Evolutionary conservation across 1,284 basidiomycete species (phyloP), one percentile per base, ranked within the genome.

Genomic region (Microbotryum saponariae): DNA sequence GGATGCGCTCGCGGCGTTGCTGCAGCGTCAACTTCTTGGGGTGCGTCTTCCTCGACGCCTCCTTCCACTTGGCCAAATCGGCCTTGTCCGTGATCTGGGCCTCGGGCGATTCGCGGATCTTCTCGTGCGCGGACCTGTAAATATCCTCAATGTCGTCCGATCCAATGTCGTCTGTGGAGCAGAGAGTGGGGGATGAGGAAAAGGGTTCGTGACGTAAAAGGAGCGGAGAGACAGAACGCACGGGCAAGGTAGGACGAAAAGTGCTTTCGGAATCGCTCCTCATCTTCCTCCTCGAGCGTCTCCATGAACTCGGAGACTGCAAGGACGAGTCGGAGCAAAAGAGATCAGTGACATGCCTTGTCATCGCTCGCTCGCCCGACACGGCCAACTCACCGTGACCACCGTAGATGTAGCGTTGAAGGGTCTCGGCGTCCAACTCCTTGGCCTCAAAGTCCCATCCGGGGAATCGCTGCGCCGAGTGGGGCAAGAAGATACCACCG

Each of bases 221-320:
- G 9, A 9, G 31, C 7, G 31, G 9, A 31, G 29, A 29, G 9
- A 10, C 31, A 31, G 31, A 31, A 42, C 37, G 12, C 37, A 42
- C 37, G 16, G 54, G 89, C 91, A 69, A 99, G 90, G 79, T 97
- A 97, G 46, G 85, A 55, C 48, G 42, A 59, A 46, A 63, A 55
- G 77, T 97, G 93, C 82, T 94, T 97, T 85, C 97, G 97, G 85
- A 97, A 98, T 84, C 93, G 83, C 80, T 97, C 94, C 75, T 97
- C 96, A 77, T 99, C 96, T 81, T 99, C 96, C 83, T 99, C 96
- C 81, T 99, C 96, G 64, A 98, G 82, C 56, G 86, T 88, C 81
- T 98, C 91, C 96, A 98, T 98, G 83, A 97, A 99, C 79, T 98
- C 96, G 66, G 96, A 91, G 65, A 99, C 87, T 42, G 37, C 16